Conservation (phyloP, 257 asterid genomes). For the Solanum pinnatisectum region DNA sequence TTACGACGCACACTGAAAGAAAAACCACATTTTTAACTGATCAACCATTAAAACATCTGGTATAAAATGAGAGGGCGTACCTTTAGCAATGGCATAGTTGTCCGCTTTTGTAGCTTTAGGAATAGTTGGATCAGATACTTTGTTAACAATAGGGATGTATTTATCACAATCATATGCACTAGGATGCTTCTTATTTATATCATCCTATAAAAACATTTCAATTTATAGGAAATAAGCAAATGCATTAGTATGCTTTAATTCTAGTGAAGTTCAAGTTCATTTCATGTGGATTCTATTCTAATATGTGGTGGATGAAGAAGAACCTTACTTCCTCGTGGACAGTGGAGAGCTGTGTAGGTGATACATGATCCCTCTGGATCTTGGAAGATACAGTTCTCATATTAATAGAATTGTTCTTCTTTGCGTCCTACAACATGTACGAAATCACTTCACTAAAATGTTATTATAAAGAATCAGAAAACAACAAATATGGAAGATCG, state of each 20-base stretch:
- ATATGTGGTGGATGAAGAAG: neutral
- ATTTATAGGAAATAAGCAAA: neutral
- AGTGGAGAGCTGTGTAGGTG: conserved; percentile 38
- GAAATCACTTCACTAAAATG: neutral
- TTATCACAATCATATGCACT: neutral
- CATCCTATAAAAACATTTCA: neutral
- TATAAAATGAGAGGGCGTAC: conserved; percentile 9
- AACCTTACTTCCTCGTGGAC: conserved; percentile 60
- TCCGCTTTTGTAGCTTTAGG: conserved; percentile 19
- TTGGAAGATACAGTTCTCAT: conserved; percentile 22
- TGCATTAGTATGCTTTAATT: neutral
- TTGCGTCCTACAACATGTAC: conserved; percentile 5
- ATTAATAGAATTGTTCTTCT: conserved; percentile 38
- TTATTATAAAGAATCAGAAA: neutral
- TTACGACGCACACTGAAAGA: too few relatives aligned
- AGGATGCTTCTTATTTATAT: neutral
- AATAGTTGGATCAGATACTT: conserved; percentile 40
- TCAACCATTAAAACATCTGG: neutral
- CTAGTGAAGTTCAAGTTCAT: neutral
- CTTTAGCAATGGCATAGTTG: conserved; percentile 36
- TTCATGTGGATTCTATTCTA: neutral
- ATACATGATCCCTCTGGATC: conserved; percentile 10
- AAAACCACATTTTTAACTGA: neutral
- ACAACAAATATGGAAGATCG: neutral
- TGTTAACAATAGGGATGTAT: conserved; percentile 31